phyloP scores from a whole-genome alignment of 345 rosid genomes.

The Sonneratia caseolaris region DNA sequence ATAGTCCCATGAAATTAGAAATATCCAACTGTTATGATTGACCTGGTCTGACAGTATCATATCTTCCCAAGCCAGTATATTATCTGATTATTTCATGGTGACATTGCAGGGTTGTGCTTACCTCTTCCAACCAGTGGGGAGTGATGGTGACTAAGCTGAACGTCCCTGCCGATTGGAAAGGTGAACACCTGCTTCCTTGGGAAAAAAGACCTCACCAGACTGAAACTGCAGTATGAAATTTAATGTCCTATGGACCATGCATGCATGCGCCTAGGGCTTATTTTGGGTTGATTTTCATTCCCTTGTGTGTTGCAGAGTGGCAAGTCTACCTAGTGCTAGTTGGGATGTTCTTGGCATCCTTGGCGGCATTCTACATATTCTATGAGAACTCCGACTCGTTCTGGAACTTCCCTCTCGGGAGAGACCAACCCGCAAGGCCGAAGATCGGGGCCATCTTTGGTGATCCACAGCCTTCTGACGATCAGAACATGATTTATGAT shows the following conservation, averaged over 20 bases:
- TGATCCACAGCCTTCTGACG: constrained; percentile 60
- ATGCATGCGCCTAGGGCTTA: background rate
- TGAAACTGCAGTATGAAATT: no score
- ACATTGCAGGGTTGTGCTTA: constrained; percentile 57
- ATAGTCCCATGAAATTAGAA: background rate
- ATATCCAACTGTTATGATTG: background rate
- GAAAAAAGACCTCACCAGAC: no score
- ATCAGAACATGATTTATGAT: constrained; percentile 39
- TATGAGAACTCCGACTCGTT: constrained; percentile 81
- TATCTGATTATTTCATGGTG: background rate
- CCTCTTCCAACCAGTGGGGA: constrained; percentile 78
- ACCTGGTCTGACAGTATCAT: background rate
- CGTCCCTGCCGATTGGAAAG: constrained; percentile 96
- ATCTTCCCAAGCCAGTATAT: background rate
- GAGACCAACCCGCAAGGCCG: constrained; percentile 41
- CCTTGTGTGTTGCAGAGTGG: constrained; percentile 56
- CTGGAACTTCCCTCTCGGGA: constrained; percentile 59
- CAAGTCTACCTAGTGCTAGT: constrained; percentile 68
- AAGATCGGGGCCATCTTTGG: constrained; percentile 39
- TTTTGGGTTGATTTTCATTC: background rate
- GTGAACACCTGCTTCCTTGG: constrained; percentile 18
- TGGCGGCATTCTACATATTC: constrained; percentile 61
- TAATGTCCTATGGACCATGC: background rate
- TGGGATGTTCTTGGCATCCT: constrained; percentile 79
- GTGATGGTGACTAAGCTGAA: constrained; percentile 66